Percentiles rank a stretch among this genome's conserved stretches.
These are phyloP conservation scores for Melanogaster broomeanus DNA, from an alignment of 768 basidiomycete genomes.

Conservation along the genomic window DNA sequence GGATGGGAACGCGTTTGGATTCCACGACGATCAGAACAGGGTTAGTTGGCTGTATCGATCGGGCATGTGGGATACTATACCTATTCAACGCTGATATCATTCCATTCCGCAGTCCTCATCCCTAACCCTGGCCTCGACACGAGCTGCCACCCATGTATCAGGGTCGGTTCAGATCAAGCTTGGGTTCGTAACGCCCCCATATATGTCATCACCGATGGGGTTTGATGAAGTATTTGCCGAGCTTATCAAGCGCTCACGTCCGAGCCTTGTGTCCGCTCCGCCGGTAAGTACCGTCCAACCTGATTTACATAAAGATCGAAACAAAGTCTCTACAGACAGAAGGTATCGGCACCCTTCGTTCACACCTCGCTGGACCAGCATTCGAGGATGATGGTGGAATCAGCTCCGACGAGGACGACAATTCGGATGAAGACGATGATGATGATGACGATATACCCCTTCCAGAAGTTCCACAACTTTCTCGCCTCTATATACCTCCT, in stretches of 20 bases:
- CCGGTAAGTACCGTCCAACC: constrained; percentile 53
- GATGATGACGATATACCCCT: constrained; percentile 35
- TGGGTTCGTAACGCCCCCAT: constrained; percentile 53
- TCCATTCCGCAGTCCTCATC: constrained; percentile 43
- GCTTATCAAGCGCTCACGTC: constrained; percentile 61
- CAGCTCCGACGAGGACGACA: constrained; percentile 52
- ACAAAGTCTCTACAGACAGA: constrained; percentile 56
- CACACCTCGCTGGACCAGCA: constrained; percentile 51
- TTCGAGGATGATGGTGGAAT: constrained; percentile 81
- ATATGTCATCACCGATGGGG: constrained; percentile 43
- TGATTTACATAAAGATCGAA: constrained; percentile 7
- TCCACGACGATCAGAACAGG: constrained; percentile 65
- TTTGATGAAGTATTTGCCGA: constrained; percentile 65
- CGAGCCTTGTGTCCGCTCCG: constrained; percentile 72
- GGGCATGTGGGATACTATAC: not conserved
- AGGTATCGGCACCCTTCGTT: constrained; percentile 82
- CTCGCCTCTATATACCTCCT: constrained; percentile 23
- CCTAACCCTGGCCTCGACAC: constrained; percentile 48
- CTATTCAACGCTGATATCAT: constrained; percentile 1
- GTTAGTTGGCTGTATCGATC: constrained; percentile 41
- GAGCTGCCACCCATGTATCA: constrained; percentile 44
- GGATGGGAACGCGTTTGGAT: constrained; percentile 44
- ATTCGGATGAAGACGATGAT: constrained; percentile 27
- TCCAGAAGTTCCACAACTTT: constrained; percentile 14
- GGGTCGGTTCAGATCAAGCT: constrained; percentile 63